These are phyloP conservation scores for Globisporangium polare DNA, from an alignment of 352 stramenopile species.

Conservation along the genomic window DNA sequence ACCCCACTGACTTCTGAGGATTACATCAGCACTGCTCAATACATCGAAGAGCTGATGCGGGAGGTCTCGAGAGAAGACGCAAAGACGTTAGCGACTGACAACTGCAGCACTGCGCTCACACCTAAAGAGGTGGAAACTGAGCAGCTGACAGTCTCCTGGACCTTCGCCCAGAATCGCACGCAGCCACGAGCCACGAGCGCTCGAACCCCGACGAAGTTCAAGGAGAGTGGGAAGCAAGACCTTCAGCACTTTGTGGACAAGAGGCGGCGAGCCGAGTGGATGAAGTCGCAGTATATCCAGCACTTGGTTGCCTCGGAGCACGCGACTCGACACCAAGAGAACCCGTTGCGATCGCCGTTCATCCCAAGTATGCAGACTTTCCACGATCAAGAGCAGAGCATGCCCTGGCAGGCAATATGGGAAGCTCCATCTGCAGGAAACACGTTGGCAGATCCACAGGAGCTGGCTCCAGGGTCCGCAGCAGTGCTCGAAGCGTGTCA, in stretches of 20 bases:
- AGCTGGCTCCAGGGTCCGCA: too few species aligned
- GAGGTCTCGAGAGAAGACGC: constrained; percentile 21
- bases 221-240: constrained; percentile 4
- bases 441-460: background rate
- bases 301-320: constrained; percentile 11
- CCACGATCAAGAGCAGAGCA: constrained; percentile 10
- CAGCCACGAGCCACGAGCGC: constrained; percentile 11
- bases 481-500: too few species aligned
- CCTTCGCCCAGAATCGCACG: constrained; percentile 6
- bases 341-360: constrained; percentile 8
- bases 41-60: constrained; percentile 47
- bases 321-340: background rate
- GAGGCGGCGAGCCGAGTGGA: constrained; percentile 31
- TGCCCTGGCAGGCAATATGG: constrained; percentile 29
- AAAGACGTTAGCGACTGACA: background rate
- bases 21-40: constrained; percentile 42
- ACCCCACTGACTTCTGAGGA: constrained; percentile 33
- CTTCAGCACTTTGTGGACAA: constrained; percentile 16
- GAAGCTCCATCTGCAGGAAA: background rate
- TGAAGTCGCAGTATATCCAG: constrained; percentile 34
- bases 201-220: constrained; percentile 1
- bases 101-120: background rate
- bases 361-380: constrained; percentile 17
- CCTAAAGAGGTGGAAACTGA: constrained; percentile 3
- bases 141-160: constrained; percentile 31